These are phyloP conservation scores for Eustoma russellianum DNA, from an alignment of 257 asterid species.

Conservation along the genomic window DNA sequence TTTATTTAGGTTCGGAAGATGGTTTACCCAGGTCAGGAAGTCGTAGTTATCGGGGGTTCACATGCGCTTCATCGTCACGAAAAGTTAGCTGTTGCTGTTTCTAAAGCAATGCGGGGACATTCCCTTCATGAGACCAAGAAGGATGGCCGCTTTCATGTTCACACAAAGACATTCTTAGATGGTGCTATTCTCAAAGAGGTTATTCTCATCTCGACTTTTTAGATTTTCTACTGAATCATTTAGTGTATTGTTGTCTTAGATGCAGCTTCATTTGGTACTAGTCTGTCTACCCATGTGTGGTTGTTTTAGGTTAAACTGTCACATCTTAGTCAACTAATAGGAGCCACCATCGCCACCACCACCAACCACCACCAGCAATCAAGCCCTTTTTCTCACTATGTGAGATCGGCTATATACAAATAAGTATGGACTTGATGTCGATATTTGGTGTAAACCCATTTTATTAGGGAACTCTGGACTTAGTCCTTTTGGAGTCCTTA, in stretches of 20 bases:
- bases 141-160: conserved; percentile 98
- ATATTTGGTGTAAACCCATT: too few relatives aligned
- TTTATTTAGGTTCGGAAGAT: conserved; percentile 74
- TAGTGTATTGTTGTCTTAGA: too few relatives aligned
- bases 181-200: conserved; percentile 98
- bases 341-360: too few relatives aligned
- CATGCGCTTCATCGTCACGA: conserved; percentile 92
- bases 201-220: conserved; percentile 6
- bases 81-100: conserved; percentile 90
- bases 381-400: too few relatives aligned
- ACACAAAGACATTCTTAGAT: conserved; percentile 86
- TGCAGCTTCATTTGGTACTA: too few relatives aligned
- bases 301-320: too few relatives aligned
- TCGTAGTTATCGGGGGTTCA: conserved; percentile 81
- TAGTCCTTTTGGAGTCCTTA: too few relatives aligned
- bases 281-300: background rate
- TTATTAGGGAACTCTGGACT: too few relatives aligned
- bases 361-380: too few relatives aligned
- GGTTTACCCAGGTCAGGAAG: conserved; percentile 84
- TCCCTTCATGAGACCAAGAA: conserved; percentile 98
- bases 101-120: conserved; percentile 93
- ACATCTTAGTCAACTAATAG: too few relatives aligned
- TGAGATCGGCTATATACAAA: too few relatives aligned
- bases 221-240: background rate
- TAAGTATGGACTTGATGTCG: too few relatives aligned